Evolutionary conservation across 495 filamentous ascomycete genomes (phyloP), one percentile per base, ranked within the genome.

Genomic region (Ascodesmis nigricans): DNA sequence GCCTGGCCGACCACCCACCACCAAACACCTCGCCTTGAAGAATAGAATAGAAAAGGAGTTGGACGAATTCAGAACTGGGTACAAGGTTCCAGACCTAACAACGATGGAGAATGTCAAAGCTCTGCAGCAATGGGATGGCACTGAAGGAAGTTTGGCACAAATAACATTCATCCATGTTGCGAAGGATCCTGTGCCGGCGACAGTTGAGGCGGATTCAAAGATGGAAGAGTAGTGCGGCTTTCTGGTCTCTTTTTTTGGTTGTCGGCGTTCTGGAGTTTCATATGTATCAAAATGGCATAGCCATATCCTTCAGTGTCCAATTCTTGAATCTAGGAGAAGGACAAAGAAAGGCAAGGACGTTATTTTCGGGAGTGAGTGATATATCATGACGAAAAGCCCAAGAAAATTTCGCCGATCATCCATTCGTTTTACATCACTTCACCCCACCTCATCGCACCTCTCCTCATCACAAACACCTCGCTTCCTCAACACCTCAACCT

Each of bases 1-100:
- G 15, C 65, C 78, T 24, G 84, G 90, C 10, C 68, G 87, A 19
- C 80, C 90, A 15, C 59, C 82, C 3, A 77, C 66, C 45, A 65
- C 70, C 19, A 66, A 68, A 34, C 80, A 92, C 47, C 78, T 82
- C 51, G 55, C 75, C 3, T 56, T 95, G 16, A 67, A 64, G 41
- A 70, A 82, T 46, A 67, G 69, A 29, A 70, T 75, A 29, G 61
- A 63, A 13, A 57, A 56, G 13, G 78, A 93, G 43, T 58, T 74
- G 44, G 75, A 74, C 48, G 87, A 97, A 57, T 75, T 78, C 42
- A 63, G 69, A 29, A 75, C 72, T 18, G 87, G 87, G 0, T 91
- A 90, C 47, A 78, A 72, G 65, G 52, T 74, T 42, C 75, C 75
- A 0, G 67, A 80, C 39, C 36, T 78, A 21, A 50, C 57, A 31